Percentiles rank a stretch among this genome's conserved stretches.
Evolutionary conservation across 1,284 basidiomycete genomes (phyloP).

Genomic region (Tylopilus sp.): DNA sequence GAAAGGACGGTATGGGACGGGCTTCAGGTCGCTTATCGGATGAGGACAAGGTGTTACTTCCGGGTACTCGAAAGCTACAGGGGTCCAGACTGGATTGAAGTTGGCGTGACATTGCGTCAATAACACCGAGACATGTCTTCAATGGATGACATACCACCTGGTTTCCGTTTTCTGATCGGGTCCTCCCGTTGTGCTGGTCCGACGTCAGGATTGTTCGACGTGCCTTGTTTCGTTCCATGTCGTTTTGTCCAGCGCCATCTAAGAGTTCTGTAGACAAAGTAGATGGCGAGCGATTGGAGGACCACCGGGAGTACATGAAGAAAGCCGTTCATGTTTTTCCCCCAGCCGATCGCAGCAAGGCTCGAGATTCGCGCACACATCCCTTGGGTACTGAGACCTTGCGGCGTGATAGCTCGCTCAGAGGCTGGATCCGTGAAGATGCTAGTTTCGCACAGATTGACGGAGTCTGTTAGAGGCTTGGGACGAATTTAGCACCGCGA

Average conservation of each 20-base stretch:
- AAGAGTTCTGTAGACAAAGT: conserved; percentile 15
- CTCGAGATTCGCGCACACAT: conserved; percentile 2
- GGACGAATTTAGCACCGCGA: neutral
- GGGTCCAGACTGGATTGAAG: conserved; percentile 45
- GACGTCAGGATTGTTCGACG: neutral
- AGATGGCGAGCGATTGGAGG: conserved; percentile 18
- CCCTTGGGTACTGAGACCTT: neutral
- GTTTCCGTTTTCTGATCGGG: conserved; percentile 25
- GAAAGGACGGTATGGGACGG: conserved; percentile 64
- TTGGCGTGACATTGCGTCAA: too few relatives aligned
- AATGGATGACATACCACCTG: conserved; percentile 25
- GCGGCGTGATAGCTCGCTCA: neutral
- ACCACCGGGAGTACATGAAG: conserved; percentile 13
- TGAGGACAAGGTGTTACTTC: conserved; percentile 39
- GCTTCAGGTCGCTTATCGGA: conserved; percentile 44
- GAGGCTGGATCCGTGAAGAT: too few relatives aligned
- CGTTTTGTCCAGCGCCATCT: conserved; percentile 7
- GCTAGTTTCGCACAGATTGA: neutral
- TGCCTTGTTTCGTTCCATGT: neutral
- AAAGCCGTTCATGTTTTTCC: conserved; percentile 1
- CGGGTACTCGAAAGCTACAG: conserved; percentile 52
- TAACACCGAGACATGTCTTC: neutral
- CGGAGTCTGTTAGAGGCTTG: too few relatives aligned
- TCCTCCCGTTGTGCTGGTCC: conserved; percentile 1
- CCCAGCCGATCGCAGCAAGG: neutral